Evolutionary conservation across 2,329 filamentous ascomycete genomes (phyloP).

Genomic region (Monilinia fructigena): DNA sequence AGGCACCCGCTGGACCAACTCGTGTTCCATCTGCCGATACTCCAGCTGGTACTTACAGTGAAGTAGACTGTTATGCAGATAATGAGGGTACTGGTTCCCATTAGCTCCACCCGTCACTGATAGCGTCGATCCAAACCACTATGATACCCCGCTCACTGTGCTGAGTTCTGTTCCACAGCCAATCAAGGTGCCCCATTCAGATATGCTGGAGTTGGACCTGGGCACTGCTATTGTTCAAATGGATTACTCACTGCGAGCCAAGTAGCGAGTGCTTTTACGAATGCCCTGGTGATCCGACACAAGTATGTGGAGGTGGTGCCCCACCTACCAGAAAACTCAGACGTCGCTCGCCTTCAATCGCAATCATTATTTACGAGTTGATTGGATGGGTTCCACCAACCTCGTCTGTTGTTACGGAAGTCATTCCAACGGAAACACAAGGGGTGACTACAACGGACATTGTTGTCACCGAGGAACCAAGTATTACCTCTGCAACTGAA

Average conservation of each 20-base stretch:
- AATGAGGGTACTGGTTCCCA: slow-evolving; percentile 7
- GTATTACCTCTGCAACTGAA: neutral
- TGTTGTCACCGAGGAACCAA: neutral
- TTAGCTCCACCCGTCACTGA: slow-evolving; percentile 7
- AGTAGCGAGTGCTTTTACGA: neutral
- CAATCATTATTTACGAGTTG: slow-evolving; percentile 2
- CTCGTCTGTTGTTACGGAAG: neutral
- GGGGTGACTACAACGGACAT: neutral
- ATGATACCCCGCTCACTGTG: slow-evolving; percentile 6
- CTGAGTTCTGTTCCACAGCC: slow-evolving; percentile 2
- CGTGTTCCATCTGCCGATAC: slow-evolving; percentile 3
- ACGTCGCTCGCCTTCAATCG: neutral
- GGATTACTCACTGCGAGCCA: neutral
- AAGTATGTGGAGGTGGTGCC: slow-evolving; percentile 7
- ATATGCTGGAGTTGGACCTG: slow-evolving; percentile 15
- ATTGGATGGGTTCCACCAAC: neutral
- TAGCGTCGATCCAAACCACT: neutral
- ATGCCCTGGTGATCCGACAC: slow-evolving; percentile 10
- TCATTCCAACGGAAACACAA: neutral
- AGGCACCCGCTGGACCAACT: slow-evolving; percentile 2
- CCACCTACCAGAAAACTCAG: neutral
- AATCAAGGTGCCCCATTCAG: slow-evolving; percentile 1
- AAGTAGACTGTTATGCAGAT: slow-evolving; percentile 8
- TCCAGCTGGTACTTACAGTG: slow-evolving; percentile 6
- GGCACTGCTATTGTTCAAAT: slow-evolving; percentile 17